Evolutionary conservation across 257 asterid genomes (phyloP), one percentile per base, ranked within the genome.

Genomic region (Verbascum thapsus): DNA sequence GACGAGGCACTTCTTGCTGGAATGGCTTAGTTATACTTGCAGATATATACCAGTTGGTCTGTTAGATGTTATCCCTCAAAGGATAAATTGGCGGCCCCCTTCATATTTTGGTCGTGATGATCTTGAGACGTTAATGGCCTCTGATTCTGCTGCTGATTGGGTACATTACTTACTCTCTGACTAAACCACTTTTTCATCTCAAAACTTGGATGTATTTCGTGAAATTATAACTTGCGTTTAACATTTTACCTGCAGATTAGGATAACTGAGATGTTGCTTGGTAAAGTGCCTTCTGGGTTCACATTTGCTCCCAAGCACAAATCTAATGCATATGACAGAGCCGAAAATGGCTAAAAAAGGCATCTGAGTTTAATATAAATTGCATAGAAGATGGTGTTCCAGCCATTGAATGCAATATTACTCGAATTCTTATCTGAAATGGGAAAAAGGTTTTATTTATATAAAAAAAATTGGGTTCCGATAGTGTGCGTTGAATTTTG

Each of bases 91-190:
- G 96, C 85, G 97, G 15, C 83, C 94, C 35, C 99, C 99, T 7
- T 80, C 97, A 0, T 94, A 87, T 57, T 81, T 66, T 32, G 96
- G 99, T 7, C 88, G 99, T 35, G 83, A 94, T 74, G 95, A 94
- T 61, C 96, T 94, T 6, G 99, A 94, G 78, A 87, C 97, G 6
- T 61, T 94, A 38, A 94, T 94, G 97, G 95, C 94, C 34, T 94
- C 97, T 53, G 99, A 94, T 35, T 94, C 97, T 49, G 99, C 96
- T 53, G 99, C 97, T 39, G 99, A 94, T 58, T 94, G 99, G 97
- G 99, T 94, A 78, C 41, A 4, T 47, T 15, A 3, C 44, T 68
- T n/a, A 4, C 32, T 16, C 19, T 39, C 4, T 34, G 9, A 16
- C 12, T 32, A 37, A 26, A 19, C 51, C 58, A 23, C 15, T 17